Evolutionary conservation across 2,329 filamentous ascomycete species (phyloP), one percentile per base, ranked within the genome.

Genomic region (Botryotinia narcissicola): DNA sequence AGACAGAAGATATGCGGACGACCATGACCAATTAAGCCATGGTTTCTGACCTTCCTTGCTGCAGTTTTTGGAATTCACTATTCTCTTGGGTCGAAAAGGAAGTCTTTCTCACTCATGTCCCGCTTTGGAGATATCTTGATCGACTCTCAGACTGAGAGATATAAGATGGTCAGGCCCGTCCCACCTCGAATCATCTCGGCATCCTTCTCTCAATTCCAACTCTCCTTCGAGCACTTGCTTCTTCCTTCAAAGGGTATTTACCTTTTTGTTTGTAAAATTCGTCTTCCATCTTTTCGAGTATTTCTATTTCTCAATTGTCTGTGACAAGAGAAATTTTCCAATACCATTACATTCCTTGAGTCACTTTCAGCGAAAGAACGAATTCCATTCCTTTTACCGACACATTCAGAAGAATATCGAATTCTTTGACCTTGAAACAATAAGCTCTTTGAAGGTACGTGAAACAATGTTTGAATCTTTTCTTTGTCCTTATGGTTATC

Each of bases 1-100:
- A 46, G 37, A 29, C 20, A 51, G 69, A 54, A n/a, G 57, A 22
- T 32, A 48, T 44, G 42, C 44, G 44, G 69, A 40, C 44, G 59
- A 32, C 60, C 42, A 42, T 63, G 37, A 29, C 69, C 69, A 71
- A 71, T 71, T 12, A 44, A 71, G 60, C 46, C 70, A 71, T 57
- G 20, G 60, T 35, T 66, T 71, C 37, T 46, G 37, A 66, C 32
- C 46, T 57, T 71, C 70, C 70, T 71, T 71, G 70, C 46, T 54
- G 70, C 44, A 66, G 35, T 66, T 51, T 46, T 35, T 32, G 32
- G 25, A 7, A 10, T 29, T 63, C 18, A 42, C 37, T 51, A 6
- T 70, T 14, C 40, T 12, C 42, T 70, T 59, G 68, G 68, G 57
- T 42, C 46, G 42, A 71, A 60, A 51, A 48, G 69, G 20, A 48